These are phyloP conservation scores for Cladophialophora chaetospira DNA, from an alignment of 2,329 filamentous ascomycete genomes.

Conservation along the genomic window DNA sequence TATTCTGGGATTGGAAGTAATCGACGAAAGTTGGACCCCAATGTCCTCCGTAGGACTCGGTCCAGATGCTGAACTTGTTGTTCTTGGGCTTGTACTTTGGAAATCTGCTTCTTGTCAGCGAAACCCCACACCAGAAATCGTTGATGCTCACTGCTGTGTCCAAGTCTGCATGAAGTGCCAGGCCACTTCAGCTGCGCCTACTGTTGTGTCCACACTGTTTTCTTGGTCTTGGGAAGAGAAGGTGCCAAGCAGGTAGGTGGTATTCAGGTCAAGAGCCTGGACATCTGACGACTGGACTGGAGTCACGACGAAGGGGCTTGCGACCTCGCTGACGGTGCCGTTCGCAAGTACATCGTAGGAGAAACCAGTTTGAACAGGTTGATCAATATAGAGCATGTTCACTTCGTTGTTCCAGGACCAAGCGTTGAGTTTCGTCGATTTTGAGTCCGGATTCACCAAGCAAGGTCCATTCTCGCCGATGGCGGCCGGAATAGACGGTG, in stretches of 20 bases:
- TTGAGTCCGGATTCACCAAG: slow-evolving; percentile 53
- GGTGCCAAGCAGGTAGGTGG: slow-evolving; percentile 56
- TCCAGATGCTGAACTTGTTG: slow-evolving; percentile 39
- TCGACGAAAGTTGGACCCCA: slow-evolving; percentile 35
- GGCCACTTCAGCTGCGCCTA: slow-evolving; percentile 50
- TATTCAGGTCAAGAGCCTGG: slow-evolving; percentile 48
- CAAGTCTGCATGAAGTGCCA: slow-evolving; percentile 61
- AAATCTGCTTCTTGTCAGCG: slow-evolving; percentile 40
- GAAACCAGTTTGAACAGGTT: slow-evolving; percentile 62
- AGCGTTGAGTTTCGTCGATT: slow-evolving; percentile 56
- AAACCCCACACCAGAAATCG: not conserved
- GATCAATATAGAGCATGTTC: slow-evolving; percentile 63
- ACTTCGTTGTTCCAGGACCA: slow-evolving; percentile 64
- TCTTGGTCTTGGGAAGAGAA: slow-evolving; percentile 50
- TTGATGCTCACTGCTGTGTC: slow-evolving; percentile 37
- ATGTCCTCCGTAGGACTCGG: slow-evolving; percentile 35
- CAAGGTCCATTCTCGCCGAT: slow-evolving; percentile 57
- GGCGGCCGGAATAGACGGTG: slow-evolving; percentile 54
- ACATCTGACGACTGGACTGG: slow-evolving; percentile 36
- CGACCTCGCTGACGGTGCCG: slow-evolving; percentile 41
- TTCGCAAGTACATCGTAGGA: slow-evolving; percentile 54
- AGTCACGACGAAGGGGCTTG: slow-evolving; percentile 34
- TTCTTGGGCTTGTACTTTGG: slow-evolving; percentile 58
- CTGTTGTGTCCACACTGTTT: slow-evolving; percentile 38
- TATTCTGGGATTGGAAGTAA: slow-evolving; percentile 36